Base-by-base conservation (phyloP, 257 asterid genomes). In the Prunella vulgaris region DNA sequence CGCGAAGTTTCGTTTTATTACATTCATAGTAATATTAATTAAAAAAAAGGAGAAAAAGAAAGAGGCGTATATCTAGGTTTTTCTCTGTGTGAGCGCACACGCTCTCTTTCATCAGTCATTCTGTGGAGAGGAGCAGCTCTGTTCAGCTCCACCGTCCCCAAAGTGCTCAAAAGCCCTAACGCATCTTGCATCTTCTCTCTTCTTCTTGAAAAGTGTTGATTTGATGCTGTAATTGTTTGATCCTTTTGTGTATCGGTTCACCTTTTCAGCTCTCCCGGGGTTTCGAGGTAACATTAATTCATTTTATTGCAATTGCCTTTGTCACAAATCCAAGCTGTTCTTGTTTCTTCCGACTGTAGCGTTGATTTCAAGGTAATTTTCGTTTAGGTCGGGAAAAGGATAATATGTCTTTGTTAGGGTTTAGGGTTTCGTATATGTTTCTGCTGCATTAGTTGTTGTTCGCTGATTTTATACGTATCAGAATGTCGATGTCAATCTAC, bases 51-150 rank as follows among this genome's bases (percentile, higher is more conserved):
- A 2, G 14, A 30, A 32, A 32, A 15, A 7, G 37, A 32, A 30
- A 30, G 24, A 35, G 51, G 32, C 51, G 33, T 37, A 35, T 20
- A 4, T 40, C 78, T 77, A 77, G 81, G 81, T 72, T 68, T 25
- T 71, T 54, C 46, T 57, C 44, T 9, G 46, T 10, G 44, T 1
- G 2, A 54, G 61, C 58, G 15, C 60, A 14, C 76, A 62, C 73
- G 27, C 49, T 22, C 66, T 51, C 74, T 27, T 33, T 71, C 70
- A 9, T 32, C 69, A 22, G 72, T 54, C 24, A 72, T 68, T 46
- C 7, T 75, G 81, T 71, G 82, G 83, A 69, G 81, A 40, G 74
- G 75, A 81, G 83, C 79, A 27, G 76, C 75, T 74, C 72, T 10
- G 67, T 54, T 17, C 51, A 70, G 84, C 84, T 60, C 79, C 83